Percentiles rank a stretch among this genome's conserved stretches.
Evolutionary conservation across 371 early-diverging fungal species (phyloP).

Genomic region (Mucor mucedo): DNA sequence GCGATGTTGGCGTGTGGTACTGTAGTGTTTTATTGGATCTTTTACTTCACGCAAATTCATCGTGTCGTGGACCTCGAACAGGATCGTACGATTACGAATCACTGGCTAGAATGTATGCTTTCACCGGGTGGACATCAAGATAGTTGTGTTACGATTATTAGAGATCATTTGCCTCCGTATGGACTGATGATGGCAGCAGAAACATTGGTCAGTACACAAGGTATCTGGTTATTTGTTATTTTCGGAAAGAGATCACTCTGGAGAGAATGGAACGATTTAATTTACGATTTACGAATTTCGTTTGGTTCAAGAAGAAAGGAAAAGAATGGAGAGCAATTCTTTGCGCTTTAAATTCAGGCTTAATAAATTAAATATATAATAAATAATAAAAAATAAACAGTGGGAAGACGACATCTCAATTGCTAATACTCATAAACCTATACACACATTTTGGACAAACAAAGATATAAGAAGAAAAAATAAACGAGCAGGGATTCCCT

Average conservation of each 20-base stretch:
- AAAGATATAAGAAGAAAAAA: neutral
- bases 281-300: constrained; percentile 45
- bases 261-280: constrained; percentile 58
- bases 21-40: constrained; percentile 54
- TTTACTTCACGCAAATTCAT: constrained; percentile 60
- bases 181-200: constrained; percentile 63
- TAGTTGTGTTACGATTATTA: constrained; percentile 35
- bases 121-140: constrained; percentile 45
- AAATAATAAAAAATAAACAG: neutral
- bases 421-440: constrained; percentile 1
- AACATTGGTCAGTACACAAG: constrained; percentile 57
- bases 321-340: constrained; percentile 63
- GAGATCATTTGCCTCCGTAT: constrained; percentile 54
- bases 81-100: constrained; percentile 29
- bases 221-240: constrained; percentile 60
- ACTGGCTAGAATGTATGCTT: constrained; percentile 61
- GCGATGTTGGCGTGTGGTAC: constrained; percentile 57
- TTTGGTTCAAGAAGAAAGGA: constrained; percentile 42
- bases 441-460: neutral
- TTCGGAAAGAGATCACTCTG: constrained; percentile 61
- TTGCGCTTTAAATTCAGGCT: constrained; percentile 43
- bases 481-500: neutral
- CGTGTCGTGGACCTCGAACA: constrained; percentile 29
- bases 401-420: neutral
- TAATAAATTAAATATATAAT: neutral